Base-by-base conservation (phyloP, 495 filamentous ascomycete genomes). In the Hypoxylon perforatum region DNA sequence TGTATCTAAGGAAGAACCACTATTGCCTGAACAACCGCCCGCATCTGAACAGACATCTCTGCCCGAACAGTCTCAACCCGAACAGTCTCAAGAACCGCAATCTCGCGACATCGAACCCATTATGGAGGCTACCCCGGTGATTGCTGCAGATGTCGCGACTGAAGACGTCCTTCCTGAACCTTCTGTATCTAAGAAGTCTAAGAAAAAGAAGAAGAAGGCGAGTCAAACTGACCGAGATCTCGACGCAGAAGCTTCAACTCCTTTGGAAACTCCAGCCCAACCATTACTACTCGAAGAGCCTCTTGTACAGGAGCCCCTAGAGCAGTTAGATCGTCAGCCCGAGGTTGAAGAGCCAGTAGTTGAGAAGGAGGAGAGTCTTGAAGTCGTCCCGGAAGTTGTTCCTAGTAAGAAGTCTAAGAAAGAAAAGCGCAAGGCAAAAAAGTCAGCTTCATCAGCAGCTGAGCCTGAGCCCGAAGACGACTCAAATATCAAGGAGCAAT, bases 351-450 rank as follows among this genome's bases (percentile, higher is more conserved):
- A 71, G 30, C 22, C 61, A 38, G 33, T 45, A 22, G 17, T 19
- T 9, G 12, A 21, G 15, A 38, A 58, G 8, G 64, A 55, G 36
- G 36, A 28, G 12, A 42, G 15, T 9, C 21, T 19, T 38, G 35
- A 51, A 57, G 70, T 56, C 18, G 18, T 30, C 17, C 51, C 61
- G n/a, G 51, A 74, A 14, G 55, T 55, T 47, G 14, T 54, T 10
- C 18, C 63, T 15, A 44, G 30, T 33, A 75, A 79, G 52, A 70
- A 76, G 17, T 63, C 67, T 25, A 73, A 76, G 51, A 75, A 76
- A 44, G 73, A 73, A 45, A 75, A 69, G 65, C 70, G 69, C 30
- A 73, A 73, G 61, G 59, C 65, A 28, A 73, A 76, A 47, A 49
- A 61, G 21, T 42, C 47, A 36, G 50, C 63, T 0, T 19, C 61